Percentiles rank a stretch among this genome's conserved stretches.
Conservation (phyloP, 768 basidiomycete genomes). For the Auriscalpium vulgare region DNA sequence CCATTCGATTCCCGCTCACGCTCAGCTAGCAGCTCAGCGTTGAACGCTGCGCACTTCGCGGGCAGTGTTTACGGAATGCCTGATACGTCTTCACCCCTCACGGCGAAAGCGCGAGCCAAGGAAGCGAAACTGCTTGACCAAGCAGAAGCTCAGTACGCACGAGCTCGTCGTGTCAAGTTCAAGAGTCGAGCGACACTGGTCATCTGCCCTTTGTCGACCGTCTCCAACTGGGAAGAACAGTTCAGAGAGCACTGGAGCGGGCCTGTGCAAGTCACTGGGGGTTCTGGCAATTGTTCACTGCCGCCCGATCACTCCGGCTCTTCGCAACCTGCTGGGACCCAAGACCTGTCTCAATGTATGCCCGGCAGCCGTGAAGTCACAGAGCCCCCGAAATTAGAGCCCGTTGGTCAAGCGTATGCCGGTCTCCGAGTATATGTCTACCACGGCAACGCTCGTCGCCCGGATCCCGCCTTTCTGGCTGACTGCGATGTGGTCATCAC, state of each 20-base stretch:
- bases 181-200: constrained; percentile 91
- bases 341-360: background rate
- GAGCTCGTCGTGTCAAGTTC: constrained; percentile 70
- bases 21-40: constrained; percentile 17
- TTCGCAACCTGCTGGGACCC: background rate
- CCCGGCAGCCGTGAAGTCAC: background rate
- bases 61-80: constrained; percentile 88
- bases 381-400: background rate
- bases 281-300: constrained; percentile 40
- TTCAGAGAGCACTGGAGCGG: constrained; percentile 96
- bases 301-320: background rate
- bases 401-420: constrained; percentile 17
- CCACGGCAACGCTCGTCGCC: constrained; percentile 83
- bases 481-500: constrained; percentile 98
- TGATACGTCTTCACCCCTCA: constrained; percentile 21
- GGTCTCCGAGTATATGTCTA: constrained; percentile 87
- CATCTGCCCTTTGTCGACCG: constrained; percentile 92
- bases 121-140: constrained; percentile 61
- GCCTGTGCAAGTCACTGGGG: constrained; percentile 76
- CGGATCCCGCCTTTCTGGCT: constrained; percentile 80
- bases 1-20: constrained; percentile 24
- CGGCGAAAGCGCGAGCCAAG: constrained; percentile 56
- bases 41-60: constrained; percentile 54
- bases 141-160: constrained; percentile 57
- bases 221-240: constrained; percentile 98